These are phyloP conservation scores for Choricystis sp. DNA, from an alignment of 139 green algal species.

Conservation along the genomic window DNA sequence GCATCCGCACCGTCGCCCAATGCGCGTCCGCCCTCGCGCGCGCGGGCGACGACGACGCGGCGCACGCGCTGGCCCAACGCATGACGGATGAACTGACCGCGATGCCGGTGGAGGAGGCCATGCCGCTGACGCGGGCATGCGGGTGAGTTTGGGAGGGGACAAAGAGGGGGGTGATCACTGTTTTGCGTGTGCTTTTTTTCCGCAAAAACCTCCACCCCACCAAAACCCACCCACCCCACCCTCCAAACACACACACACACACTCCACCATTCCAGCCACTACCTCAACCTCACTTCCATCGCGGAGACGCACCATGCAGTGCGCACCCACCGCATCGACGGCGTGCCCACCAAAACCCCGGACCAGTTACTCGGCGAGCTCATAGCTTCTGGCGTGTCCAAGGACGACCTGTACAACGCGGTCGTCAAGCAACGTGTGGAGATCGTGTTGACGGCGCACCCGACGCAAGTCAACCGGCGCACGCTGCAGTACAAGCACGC, in stretches of 20 bases:
- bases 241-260: background rate
- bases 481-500: slow-evolving; percentile 83
- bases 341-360: slow-evolving; percentile 29
- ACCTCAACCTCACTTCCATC: slow-evolving; percentile 30
- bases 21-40: slow-evolving; percentile 30
- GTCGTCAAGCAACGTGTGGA: slow-evolving; percentile 50
- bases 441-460: slow-evolving; percentile 84
- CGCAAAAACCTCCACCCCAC: background rate
- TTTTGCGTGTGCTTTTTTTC: background rate
- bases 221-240: background rate
- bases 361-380: slow-evolving; percentile 52
- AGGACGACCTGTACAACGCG: slow-evolving; percentile 48
- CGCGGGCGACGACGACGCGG: slow-evolving; percentile 33
- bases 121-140: slow-evolving; percentile 62
- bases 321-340: slow-evolving; percentile 34
- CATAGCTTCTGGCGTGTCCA: slow-evolving; percentile 37
- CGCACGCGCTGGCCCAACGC: slow-evolving; percentile 28
- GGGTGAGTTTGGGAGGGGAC: slow-evolving; percentile 65
- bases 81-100: slow-evolving; percentile 61
- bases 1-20: slow-evolving; percentile 37
- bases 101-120: slow-evolving; percentile 62
- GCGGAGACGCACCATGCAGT: slow-evolving; percentile 45
- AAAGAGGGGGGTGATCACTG: background rate
- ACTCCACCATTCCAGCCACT: background rate
- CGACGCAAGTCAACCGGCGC: slow-evolving; percentile 80